Conservation (phyloP, 164 flowering plant genomes). For the Magnolia sinica region DNA sequence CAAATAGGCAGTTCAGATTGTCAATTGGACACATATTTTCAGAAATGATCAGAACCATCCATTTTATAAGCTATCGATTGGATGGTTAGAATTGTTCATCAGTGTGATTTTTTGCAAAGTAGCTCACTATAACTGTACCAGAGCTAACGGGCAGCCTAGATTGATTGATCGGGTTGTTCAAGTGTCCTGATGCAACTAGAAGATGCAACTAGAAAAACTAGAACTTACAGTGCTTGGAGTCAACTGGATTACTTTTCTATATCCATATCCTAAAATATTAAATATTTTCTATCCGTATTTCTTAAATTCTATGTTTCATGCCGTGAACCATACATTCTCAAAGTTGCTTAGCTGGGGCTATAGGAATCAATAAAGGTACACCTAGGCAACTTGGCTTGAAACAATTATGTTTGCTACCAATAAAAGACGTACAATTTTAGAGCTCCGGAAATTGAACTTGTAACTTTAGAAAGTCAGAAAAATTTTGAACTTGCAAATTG, state of each 20-base stretch:
- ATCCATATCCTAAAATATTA: too few relatives aligned
- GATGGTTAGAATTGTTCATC: neutral
- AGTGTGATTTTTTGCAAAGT: neutral
- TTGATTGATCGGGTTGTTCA: neutral
- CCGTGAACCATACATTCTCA: too few relatives aligned
- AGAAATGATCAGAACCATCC: neutral
- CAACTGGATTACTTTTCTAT: too few relatives aligned
- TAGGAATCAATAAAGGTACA: too few relatives aligned
- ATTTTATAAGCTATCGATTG: neutral
- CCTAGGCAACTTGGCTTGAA: too few relatives aligned
- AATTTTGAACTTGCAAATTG: neutral
- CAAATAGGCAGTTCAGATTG: neutral
- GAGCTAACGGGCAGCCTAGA: neutral
- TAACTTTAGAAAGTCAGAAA: neutral
- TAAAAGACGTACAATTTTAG: too few relatives aligned
- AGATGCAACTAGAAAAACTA: neutral
- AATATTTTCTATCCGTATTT: too few relatives aligned
- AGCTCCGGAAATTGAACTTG: neutral
- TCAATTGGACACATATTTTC: neutral
- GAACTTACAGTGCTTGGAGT: too few relatives aligned
- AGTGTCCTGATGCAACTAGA: neutral
- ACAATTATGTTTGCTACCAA: too few relatives aligned
- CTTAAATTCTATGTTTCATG: too few relatives aligned
- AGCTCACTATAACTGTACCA: neutral
- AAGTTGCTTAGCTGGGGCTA: neutral